These are phyloP conservation scores for Pachysandra terminalis DNA, from an alignment of 164 flowering plant genomes.

Conservation along the genomic window DNA sequence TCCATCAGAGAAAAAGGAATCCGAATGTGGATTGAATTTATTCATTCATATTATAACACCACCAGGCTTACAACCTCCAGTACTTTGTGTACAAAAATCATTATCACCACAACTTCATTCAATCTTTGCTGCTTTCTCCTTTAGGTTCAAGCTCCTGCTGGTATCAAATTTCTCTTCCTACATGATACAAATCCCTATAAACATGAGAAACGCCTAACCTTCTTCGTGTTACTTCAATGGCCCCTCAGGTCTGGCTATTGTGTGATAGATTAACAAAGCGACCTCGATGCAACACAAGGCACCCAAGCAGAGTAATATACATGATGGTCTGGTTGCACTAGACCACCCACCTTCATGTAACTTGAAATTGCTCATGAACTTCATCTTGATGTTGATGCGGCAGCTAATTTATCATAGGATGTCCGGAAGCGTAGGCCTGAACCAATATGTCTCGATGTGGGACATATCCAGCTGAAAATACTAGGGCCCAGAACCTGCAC, in stretches of 20 bases:
- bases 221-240: neutral
- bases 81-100: neutral
- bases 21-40: neutral
- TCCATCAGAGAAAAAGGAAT: neutral
- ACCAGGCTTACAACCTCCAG: neutral
- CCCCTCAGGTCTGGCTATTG: neutral
- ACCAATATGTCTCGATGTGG: conserved; percentile 67
- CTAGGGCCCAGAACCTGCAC: conserved; percentile 82
- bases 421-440: conserved; percentile 77
- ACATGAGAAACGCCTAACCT: neutral
- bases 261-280: conserved; percentile 4
- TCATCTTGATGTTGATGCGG: conserved; percentile 23
- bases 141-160: neutral
- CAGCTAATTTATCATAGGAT: conserved; percentile 31
- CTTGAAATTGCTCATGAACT: neutral
- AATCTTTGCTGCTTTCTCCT: neutral
- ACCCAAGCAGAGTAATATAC: conserved; percentile 5
- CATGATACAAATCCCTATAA: neutral
- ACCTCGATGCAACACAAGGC: neutral
- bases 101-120: neutral
- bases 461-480: conserved; percentile 69
- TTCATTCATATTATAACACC: neutral
- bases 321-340: neutral
- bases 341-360: conserved; percentile 1
- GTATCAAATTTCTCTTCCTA: neutral